phyloP scores from a whole-genome alignment of 768 basidiomycete species.

The Daedaleopsis sinensis region DNA sequence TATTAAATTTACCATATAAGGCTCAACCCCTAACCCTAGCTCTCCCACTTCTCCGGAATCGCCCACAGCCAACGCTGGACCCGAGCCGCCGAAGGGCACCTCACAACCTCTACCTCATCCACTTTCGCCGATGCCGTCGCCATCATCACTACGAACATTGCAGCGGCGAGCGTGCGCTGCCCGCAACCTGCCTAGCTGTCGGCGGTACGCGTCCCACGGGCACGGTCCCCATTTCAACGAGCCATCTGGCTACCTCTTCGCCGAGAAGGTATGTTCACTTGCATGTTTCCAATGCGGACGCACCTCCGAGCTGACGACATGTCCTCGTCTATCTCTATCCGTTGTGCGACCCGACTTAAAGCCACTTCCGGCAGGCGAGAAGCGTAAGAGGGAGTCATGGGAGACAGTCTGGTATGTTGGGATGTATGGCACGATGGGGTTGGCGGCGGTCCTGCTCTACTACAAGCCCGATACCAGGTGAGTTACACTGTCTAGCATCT shows the following conservation, averaged over 20 bases:
- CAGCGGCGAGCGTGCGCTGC: constrained; percentile 37
- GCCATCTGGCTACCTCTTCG: constrained; percentile 85
- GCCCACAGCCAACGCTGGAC: constrained; percentile 4
- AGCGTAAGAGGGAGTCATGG: constrained; percentile 88
- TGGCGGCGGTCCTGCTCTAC: constrained; percentile 76
- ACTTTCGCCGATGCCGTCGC: constrained; percentile 44
- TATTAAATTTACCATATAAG: constrained; percentile 2
- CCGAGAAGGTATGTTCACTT: constrained; percentile 75
- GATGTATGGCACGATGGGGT: constrained; percentile 86
- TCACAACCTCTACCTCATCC: constrained; percentile 11
- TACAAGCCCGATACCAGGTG: constrained; percentile 96
- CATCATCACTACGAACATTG: constrained; percentile 49
- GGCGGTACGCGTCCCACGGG: constrained; percentile 65
- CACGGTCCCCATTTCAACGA: constrained; percentile 87
- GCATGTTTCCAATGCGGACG: not conserved
- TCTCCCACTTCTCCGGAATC: constrained; percentile 3
- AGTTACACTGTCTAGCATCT: constrained; percentile 29
- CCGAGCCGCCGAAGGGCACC: constrained; percentile 1
- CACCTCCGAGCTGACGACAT: not conserved
- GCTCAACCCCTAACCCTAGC: constrained; percentile 14
- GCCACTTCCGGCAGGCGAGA: constrained; percentile 81
- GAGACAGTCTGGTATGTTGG: constrained; percentile 89
- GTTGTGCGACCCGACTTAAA: constrained; percentile 28
- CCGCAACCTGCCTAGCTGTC: constrained; percentile 18
- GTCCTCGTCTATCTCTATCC: not conserved